A percentile compares a stretch with the other conserved stretches of the same genome.
Conservation (phyloP, 2,329 filamentous ascomycete species). For the Fusarium domesticum region DNA sequence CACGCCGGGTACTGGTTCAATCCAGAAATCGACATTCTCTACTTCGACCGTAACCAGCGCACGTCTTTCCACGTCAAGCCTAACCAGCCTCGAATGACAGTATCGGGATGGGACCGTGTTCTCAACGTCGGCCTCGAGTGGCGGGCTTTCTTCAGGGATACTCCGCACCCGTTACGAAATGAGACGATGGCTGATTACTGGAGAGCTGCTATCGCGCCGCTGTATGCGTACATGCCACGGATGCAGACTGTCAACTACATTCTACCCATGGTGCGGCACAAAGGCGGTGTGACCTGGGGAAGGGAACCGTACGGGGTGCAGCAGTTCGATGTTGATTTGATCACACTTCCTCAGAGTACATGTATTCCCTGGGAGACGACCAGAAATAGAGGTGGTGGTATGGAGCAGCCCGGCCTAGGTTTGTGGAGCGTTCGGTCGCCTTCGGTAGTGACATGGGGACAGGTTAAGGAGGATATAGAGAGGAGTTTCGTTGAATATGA, state of each 20-base stretch:
- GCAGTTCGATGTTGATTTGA: slow-evolving; percentile 16
- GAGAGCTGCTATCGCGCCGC: slow-evolving; percentile 14
- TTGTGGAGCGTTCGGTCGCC: slow-evolving; percentile 3
- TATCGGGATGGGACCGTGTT: slow-evolving; percentile 25
- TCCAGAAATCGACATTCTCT: slow-evolving; percentile 28
- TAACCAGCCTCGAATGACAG: slow-evolving; percentile 4
- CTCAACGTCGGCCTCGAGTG: slow-evolving; percentile 31
- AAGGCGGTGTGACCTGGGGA: slow-evolving; percentile 26
- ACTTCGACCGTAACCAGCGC: slow-evolving; percentile 30
- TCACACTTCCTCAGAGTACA: slow-evolving; percentile 17
- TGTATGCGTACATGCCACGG: slow-evolving; percentile 26
- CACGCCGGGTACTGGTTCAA: slow-evolving; percentile 28
- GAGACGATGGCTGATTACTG: slow-evolving; percentile 23
- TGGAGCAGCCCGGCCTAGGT: slow-evolving; percentile 2
- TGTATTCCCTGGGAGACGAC: slow-evolving; percentile 27
- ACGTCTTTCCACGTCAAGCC: slow-evolving; percentile 15
- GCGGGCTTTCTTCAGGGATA: slow-evolving; percentile 30
- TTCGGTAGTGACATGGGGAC: slow-evolving; percentile 16
- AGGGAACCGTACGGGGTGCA: slow-evolving; percentile 28
- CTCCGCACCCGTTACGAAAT: slow-evolving; percentile 20
- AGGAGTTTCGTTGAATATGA: slow-evolving; percentile 8
- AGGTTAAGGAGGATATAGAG: slow-evolving; percentile 18
- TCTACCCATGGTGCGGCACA: slow-evolving; percentile 25
- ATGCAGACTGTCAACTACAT: slow-evolving; percentile 28
- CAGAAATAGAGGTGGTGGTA: slow-evolving; percentile 6